Percentiles rank a stretch among this genome's conserved stretches.
Evolutionary conservation across 148 eudicot species (phyloP).

Genomic region (Rheum nobile): DNA sequence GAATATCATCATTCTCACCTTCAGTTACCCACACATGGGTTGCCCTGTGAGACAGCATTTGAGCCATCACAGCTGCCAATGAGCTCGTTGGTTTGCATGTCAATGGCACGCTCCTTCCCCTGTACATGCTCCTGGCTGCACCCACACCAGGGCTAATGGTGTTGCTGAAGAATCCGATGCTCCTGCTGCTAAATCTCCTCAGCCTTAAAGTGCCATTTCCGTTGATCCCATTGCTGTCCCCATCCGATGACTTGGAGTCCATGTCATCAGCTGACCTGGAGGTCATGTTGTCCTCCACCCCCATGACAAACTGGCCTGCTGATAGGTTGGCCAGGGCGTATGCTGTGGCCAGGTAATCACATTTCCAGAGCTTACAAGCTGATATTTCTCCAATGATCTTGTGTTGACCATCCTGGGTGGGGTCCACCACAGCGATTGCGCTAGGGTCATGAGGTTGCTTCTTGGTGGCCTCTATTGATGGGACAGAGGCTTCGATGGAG

Average conservation of each 20-base stretch:
- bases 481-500: conserved; percentile 47
- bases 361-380: conserved; percentile 76
- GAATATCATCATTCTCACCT: conserved; percentile 53
- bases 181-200: conserved; percentile 67
- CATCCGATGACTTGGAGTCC: conserved; percentile 17
- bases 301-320: conserved; percentile 92
- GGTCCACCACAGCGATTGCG: conserved; percentile 75
- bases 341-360: conserved; percentile 79
- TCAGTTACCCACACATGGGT: conserved; percentile 97
- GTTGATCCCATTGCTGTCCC: conserved; percentile 9
- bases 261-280: conserved; percentile 23
- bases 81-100: conserved; percentile 79
- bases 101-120: conserved; percentile 86
- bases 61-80: conserved; percentile 96
- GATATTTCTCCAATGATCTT: conserved; percentile 88
- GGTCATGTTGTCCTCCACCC: conserved; percentile 63
- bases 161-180: conserved; percentile 66
- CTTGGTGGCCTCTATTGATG: conserved; percentile 45
- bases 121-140: conserved; percentile 64
- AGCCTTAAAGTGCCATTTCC: conserved; percentile 26
- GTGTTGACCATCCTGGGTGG: conserved; percentile 39
- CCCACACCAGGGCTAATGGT: conserved; percentile 24
- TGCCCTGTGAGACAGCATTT: conserved; percentile 88
- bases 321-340: conserved; percentile 87
- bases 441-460: conserved; percentile 61